Evolutionary conservation across 148 eudicot species (phyloP).

Genomic region (Rhododendron molle): DNA sequence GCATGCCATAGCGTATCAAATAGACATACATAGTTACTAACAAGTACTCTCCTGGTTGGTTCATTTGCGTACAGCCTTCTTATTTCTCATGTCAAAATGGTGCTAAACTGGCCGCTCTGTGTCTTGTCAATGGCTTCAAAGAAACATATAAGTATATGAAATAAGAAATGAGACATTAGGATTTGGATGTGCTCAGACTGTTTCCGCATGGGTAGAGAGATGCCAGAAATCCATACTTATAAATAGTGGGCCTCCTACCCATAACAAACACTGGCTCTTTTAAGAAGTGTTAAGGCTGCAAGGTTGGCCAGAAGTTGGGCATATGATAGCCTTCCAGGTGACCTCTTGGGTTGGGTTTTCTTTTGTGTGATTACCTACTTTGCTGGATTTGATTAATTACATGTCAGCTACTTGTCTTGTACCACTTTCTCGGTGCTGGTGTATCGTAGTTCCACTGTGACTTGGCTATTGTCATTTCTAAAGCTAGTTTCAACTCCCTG

Average conservation of each 20-base stretch:
- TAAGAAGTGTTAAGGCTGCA: neutral
- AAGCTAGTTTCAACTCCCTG: constrained; percentile 7
- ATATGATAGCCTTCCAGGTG: neutral
- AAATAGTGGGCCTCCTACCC: neutral
- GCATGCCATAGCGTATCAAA: neutral
- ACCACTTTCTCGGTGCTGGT: neutral
- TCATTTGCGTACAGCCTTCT: neutral
- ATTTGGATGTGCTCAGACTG: neutral
- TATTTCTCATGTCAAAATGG: neutral
- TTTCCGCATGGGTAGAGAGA: neutral
- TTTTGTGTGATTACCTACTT: neutral
- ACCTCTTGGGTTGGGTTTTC: neutral
- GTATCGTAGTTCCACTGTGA: neutral
- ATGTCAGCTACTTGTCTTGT: neutral
- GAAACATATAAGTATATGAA: neutral
- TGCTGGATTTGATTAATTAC: neutral
- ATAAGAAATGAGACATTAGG: neutral
- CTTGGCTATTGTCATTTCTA: constrained; percentile 6
- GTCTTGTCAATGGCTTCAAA: neutral
- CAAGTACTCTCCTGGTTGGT: neutral
- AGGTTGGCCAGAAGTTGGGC: neutral
- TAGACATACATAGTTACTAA: neutral
- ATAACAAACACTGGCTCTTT: neutral
- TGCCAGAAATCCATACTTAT: neutral
- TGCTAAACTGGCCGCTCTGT: neutral